Conservation (phyloP, 805 yeast genomes). For the Ogataea siamensis region DNA sequence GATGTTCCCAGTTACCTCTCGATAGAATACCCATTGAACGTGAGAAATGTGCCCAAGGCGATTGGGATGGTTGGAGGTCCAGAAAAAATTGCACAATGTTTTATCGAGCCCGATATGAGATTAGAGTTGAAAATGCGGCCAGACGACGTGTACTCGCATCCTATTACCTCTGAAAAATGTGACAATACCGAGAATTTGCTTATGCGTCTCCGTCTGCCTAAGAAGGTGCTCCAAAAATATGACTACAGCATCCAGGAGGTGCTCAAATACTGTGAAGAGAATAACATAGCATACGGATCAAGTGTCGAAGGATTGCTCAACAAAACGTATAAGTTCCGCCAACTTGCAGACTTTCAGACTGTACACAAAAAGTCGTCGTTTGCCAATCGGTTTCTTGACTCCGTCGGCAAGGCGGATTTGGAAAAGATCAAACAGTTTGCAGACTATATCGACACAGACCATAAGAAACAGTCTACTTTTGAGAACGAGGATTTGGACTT, state of each 20-base stretch:
- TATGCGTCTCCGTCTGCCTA: slow-evolving; percentile 60
- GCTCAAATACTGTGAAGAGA: slow-evolving; percentile 36
- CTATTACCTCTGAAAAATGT: slow-evolving; percentile 50
- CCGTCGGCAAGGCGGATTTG: slow-evolving; percentile 44
- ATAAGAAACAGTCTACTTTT: slow-evolving; percentile 17
- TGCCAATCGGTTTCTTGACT: slow-evolving; percentile 37
- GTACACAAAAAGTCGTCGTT: slow-evolving; percentile 56
- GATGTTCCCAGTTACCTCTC: slow-evolving; percentile 74
- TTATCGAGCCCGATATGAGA: slow-evolving; percentile 35
- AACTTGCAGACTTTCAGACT: slow-evolving; percentile 85
- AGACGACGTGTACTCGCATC: slow-evolving; percentile 48
- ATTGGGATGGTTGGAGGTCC: slow-evolving; percentile 68
- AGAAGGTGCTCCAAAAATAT: slow-evolving; percentile 42
- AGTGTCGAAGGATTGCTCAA: slow-evolving; percentile 68
- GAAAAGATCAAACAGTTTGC: slow-evolving; percentile 41
- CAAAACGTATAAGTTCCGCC: slow-evolving; percentile 72
- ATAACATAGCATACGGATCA: slow-evolving; percentile 36
- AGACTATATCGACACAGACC: slow-evolving; percentile 23
- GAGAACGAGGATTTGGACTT: slow-evolving; percentile 49
- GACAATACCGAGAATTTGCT: slow-evolving; percentile 56
- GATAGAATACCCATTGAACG: slow-evolving; percentile 75
- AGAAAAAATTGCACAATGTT: slow-evolving; percentile 39
- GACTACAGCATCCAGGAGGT: slow-evolving; percentile 44
- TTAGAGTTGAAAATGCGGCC: slow-evolving; percentile 35
- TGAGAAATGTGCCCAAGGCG: slow-evolving; percentile 61